Evolutionary conservation across 768 basidiomycete genomes (phyloP), one percentile per base, ranked within the genome.

Genomic region (Mycena vitilis): DNA sequence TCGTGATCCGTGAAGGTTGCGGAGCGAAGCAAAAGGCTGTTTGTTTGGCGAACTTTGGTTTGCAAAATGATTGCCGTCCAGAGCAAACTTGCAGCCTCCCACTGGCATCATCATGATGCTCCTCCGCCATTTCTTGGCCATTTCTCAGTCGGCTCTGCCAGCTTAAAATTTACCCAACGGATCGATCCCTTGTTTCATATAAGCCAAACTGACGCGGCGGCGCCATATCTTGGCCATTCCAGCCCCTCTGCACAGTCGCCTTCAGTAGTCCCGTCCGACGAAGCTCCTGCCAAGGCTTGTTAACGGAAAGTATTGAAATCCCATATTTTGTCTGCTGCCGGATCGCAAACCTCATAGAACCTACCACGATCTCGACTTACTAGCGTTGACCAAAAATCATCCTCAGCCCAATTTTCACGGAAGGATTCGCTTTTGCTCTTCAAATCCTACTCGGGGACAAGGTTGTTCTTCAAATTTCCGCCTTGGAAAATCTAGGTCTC

Each of bases 1-100:
- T 12, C 18, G 51, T 63, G 63, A 64, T 64, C 63, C 55, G 61
- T 53, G 61, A 62, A 63, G 61, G 44, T 54, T 63, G 52, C 40
- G 12, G 59, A 23, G 22, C 40, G 52, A 45, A 53, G 52, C 37
- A 61, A 42, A 42, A 25, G 13, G 48, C 11, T 18, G 7, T n/a
- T 54, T 25, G 30, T 34, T 53, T 53, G 51, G 51, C 12, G 18
- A 38, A n/a, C 4, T 53, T 54, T 45, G 52, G 42, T 34, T 3
- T 5, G 5, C 23, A 47, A 36, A 36, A 48, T 59, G 58, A 59
- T 59, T 59, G 58, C 58, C 58, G 58, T 36, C 48, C 45, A 48
- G 48, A 34, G 42, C 11, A 53, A 53, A 7, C 60, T 23, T 42
- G 40, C 16, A 5, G 30, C 30, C 30, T 30, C 30, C 30, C 30